Evolutionary conservation across 495 filamentous ascomycete genomes (phyloP), one percentile per base, ranked within the genome.

Genomic region (Penicillium soppii): DNA sequence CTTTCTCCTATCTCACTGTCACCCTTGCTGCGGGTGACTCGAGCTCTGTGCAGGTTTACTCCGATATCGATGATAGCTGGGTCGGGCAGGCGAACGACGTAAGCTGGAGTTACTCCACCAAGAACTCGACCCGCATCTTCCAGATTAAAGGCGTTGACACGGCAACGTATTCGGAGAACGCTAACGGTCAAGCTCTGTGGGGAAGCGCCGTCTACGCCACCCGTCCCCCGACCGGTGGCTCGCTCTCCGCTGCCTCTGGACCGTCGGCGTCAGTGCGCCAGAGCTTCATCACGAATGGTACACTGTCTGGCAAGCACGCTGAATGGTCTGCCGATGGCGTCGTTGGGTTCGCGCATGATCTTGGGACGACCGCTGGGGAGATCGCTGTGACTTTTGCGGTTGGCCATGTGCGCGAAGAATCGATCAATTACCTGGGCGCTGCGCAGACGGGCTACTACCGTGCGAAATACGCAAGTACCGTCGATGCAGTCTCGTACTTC

Each of bases 1-100:
- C 90, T 10, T 90, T 87, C 29, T 79, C 82, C 43, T 94, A 92
- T 63, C 51, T 95, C n/a, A 85, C 82, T 9, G 78, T 91, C 20
- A 70, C 82, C 48, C 84, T 84, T 16, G 49, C 56, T 8, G 59
- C 49, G 9, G 52, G 57, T 16, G 60, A 48, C 22, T 52, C 50
- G 10, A 51, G 42, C 26, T 56, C 57, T 5, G 59, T 78, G 7
- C 74, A 78, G 52, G 56, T 78, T 5, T 73, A 72, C 46, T 61
- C 61, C 3, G 73, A 70, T 30, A 74, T 78, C 41, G 73, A 77
- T 45, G 53, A 67, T 19, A 63, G 63, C 29, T 78, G 73, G 73
- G 71, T 66, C 4, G 73, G n/a, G n/a, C n/a, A 75, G 46, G 45
- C 55, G 0, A 60, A 54, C 16, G 59, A 67, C 37, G 54, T 66